Evolutionary conservation across 2,329 filamentous ascomycete genomes (phyloP), one percentile per base, ranked within the genome.

Genomic region (Scorias spongiosa): DNA sequence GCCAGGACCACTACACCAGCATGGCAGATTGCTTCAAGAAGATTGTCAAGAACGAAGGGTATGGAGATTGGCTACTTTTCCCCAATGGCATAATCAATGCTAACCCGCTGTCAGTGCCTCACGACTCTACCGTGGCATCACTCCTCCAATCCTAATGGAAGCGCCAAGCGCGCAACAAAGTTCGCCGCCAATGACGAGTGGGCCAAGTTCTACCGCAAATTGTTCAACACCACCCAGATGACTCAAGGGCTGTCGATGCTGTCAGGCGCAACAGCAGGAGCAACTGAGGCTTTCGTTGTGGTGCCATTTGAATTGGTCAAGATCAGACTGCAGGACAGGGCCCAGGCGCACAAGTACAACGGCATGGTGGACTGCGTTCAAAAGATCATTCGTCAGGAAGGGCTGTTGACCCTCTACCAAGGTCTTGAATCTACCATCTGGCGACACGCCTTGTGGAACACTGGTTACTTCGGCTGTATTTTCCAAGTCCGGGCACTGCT

Each of bases 121-220:
- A 49, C 80, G 89, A 53, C 74, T 98, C 48, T 98, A 98, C 72
- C 86, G 91, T 54, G 91, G 91, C 60, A 98, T 98, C 65, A 80
- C 76, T 39, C 89, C 91, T 20, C 91, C 91, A 42, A 96, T 98
- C 60, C 75, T 96, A 54, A 98, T 98, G 89, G 89, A 96, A 67
- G 88, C 88, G 45, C 81, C 66, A 94, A 94, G 77, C 79, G 71
- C 68, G 89, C 89, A 38, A 96, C 86, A 70, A 98, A 98, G 67
- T 98, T 98, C 67, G 89, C 91, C 40, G 91, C 91, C 67, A 98
- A 98, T 68, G 91, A 98, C 64, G 85, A 89, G 64, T 98, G 91
- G 91, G 91, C 91, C 57, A 79, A 87, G 66, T 76, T 95, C 67
- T 98, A 93, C 72, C 84, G 87, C 61, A 81, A 82, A 54, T 63